phyloP scores from a whole-genome alignment of 2,329 filamentous ascomycete genomes.

The Ascochyta koolunga region DNA sequence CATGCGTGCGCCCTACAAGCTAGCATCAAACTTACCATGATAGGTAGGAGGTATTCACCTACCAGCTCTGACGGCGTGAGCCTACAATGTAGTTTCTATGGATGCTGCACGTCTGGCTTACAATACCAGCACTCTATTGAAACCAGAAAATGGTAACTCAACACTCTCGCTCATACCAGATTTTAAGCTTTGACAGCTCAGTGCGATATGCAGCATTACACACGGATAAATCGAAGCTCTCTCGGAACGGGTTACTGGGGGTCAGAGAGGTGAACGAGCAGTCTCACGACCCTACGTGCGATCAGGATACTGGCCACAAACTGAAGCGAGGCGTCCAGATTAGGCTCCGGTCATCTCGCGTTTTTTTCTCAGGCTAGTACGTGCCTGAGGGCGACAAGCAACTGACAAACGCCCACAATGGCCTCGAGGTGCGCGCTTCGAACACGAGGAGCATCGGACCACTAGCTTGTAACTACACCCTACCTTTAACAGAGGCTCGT shows the following conservation, averaged over 20 bases:
- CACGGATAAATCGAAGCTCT: not conserved
- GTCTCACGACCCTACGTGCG: not conserved
- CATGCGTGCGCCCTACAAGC: constrained; percentile 11
- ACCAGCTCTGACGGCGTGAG: not conserved
- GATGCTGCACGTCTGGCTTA: not conserved
- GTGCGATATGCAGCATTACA: not conserved
- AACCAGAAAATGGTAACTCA: not conserved
- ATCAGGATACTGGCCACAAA: not conserved
- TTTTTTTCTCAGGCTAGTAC: not conserved
- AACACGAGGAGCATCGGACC: not conserved
- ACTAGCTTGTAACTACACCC: constrained; percentile 28
- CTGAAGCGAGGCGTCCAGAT: not conserved
- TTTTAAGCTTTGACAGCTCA: not conserved
- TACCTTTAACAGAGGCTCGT: constrained; percentile 15
- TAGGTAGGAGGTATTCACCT: not conserved
- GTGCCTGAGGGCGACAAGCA: too few relatives aligned
- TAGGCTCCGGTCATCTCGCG: not conserved
- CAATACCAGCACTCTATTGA: constrained; percentile 1
- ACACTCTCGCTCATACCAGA: not conserved
- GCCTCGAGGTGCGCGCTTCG: not conserved
- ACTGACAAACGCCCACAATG: not conserved
- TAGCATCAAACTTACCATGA: not conserved
- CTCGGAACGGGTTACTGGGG: not conserved
- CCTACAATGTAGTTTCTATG: not conserved
- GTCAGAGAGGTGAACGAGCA: not conserved